Base-by-base conservation (phyloP, 139 green algal genomes). In the Chlorella sp. region DNA sequence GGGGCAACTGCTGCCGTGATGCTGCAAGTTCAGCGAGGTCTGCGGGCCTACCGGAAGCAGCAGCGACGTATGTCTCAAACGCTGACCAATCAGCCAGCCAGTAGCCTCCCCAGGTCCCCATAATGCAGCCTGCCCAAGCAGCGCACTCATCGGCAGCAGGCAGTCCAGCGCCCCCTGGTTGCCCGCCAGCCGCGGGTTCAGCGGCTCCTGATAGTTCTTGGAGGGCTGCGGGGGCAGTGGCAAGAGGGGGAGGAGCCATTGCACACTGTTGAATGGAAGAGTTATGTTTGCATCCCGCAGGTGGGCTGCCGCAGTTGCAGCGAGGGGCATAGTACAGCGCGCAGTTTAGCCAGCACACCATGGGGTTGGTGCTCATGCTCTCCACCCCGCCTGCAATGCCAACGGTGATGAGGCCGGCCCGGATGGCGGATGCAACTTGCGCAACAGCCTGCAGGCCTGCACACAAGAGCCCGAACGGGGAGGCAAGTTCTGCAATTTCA, bases 321-420 rank as follows among this genome's bases (percentile, higher is more conserved):
- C n/a, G n/a, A n/a, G n/a, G n/a, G n/a, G n/a, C n/a, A n/a, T n/a
- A n/a, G n/a, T n/a, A n/a, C n/a, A n/a, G n/a, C n/a, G n/a, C n/a
- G n/a, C n/a, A n/a, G n/a, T n/a, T n/a, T n/a, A n/a, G 51, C 12
- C 15, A 60, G 51, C 51, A 21, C 51, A 89, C 91, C 96, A 99
- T 99, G 51, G 97, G 96, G 87, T 99, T 98, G 47, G 86, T 79
- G 23, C 91, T 96, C 97, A 99, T 99, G 69, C 92, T 95, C 92
- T 99, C 97, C 56, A 99, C 94, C n/a, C 91, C 93, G 16, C 91
- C 95, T 3, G 92, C 97, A 26, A 99, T 91, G 78, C 96, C 97
- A 39, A 99, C 93, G 39, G 92, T 93, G 92, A 99, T 99, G 90
- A 93, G 98, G 32, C 97, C 97, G 15, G 95, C 93, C 85, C 95